These are phyloP conservation scores for Colletotrichum neosansevieriae DNA, from an alignment of 2,329 filamentous ascomycete genomes.

Conservation along the genomic window DNA sequence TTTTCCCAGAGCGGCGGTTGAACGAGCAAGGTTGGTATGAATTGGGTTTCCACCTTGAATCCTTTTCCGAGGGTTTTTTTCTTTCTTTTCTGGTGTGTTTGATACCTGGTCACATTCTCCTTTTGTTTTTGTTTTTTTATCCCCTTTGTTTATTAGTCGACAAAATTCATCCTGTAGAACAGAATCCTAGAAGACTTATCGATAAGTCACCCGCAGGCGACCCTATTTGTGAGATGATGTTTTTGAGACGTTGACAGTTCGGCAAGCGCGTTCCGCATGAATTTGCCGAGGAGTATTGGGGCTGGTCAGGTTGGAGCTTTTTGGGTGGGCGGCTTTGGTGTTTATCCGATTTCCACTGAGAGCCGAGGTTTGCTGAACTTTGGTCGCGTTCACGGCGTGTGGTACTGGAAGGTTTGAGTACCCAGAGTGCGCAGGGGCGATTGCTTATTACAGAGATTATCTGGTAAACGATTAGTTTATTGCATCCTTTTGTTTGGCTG, in stretches of 20 bases:
- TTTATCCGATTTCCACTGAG: no score
- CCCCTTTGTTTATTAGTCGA: not conserved
- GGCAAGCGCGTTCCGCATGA: conserved; percentile 9
- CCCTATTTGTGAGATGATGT: not conserved
- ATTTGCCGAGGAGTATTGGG: not conserved
- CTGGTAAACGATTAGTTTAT: no score
- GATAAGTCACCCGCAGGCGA: not conserved
- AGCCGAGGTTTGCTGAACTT: no score
- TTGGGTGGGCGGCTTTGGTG: no score
- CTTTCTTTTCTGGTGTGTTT: conserved; percentile 6
- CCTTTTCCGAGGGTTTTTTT: not conserved
- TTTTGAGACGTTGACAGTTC: conserved; percentile 1
- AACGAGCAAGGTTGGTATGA: not conserved
- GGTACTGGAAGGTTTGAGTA: no score
- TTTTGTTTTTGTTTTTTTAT: no score
- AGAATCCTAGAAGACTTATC: conserved; percentile 6
- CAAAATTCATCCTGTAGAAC: not conserved
- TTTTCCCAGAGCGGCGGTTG: not conserved
- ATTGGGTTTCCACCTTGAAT: not conserved
- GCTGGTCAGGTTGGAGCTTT: not conserved
- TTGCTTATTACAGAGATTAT: no score
- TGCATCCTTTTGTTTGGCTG: no score
- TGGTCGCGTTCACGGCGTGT: no score
- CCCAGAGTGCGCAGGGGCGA: no score
- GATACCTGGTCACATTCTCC: conserved; percentile 26